These are phyloP conservation scores for Lachancea nothofagi DNA, from an alignment of 805 yeast genomes.

Conservation along the genomic window DNA sequence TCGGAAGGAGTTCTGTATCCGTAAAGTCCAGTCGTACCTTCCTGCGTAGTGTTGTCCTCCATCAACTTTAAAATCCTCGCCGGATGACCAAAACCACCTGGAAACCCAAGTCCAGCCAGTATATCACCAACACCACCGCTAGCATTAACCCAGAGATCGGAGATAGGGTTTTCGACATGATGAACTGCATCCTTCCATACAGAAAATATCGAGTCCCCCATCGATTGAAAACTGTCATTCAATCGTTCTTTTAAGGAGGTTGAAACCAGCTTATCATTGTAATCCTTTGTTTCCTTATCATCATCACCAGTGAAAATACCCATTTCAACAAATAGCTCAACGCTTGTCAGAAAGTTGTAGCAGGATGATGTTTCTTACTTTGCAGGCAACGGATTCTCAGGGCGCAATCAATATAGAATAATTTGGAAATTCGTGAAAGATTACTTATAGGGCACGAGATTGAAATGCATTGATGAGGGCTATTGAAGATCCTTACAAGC, in stretches of 20 bases:
- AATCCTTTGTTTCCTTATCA: slow-evolving; percentile 13
- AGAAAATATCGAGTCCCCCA: slow-evolving; percentile 17
- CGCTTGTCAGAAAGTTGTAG: background rate
- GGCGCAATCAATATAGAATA: too few relatives aligned
- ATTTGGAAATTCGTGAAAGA: too few relatives aligned
- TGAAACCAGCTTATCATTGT: slow-evolving; percentile 13
- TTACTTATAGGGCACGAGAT: too few relatives aligned
- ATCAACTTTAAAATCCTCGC: slow-evolving; percentile 14
- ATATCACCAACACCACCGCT: slow-evolving; percentile 24
- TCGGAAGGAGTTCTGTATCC: slow-evolving; percentile 56
- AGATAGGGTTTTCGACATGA: slow-evolving; percentile 7
- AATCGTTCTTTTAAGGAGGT: slow-evolving; percentile 6
- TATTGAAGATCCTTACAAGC: too few relatives aligned
- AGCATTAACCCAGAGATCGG: slow-evolving; percentile 11
- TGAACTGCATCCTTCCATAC: slow-evolving; percentile 17
- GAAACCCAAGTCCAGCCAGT: slow-evolving; percentile 22
- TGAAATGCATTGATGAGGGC: too few relatives aligned
- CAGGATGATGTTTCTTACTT: too few relatives aligned
- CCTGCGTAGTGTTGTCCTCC: slow-evolving; percentile 15
- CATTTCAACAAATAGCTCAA: slow-evolving; percentile 8
- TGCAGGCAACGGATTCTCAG: too few relatives aligned
- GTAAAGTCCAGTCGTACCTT: slow-evolving; percentile 29
- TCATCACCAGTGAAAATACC: slow-evolving; percentile 17
- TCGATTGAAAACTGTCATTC: slow-evolving; percentile 1
- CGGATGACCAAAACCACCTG: slow-evolving; percentile 22